Evolutionary conservation across 331 rosid species (phyloP).

Genomic region (Cucumis variabilis): DNA sequence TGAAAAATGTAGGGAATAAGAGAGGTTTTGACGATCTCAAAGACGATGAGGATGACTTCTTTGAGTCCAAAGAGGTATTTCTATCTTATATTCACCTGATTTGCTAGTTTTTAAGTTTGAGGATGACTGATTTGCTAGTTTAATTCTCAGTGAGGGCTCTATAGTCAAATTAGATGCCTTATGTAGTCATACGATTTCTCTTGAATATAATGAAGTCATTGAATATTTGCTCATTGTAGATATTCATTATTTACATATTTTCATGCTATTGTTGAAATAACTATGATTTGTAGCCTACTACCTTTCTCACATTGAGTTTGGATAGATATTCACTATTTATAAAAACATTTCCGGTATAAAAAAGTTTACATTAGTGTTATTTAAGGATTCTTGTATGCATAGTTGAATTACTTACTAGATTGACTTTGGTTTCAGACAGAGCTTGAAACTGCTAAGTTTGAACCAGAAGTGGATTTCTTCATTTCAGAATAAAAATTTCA

Average conservation of each 20-base stretch:
- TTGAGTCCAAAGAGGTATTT: no score
- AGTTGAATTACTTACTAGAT: neutral
- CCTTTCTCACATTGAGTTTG: neutral
- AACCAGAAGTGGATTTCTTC: slow-evolving; percentile 80
- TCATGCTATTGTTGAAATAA: neutral
- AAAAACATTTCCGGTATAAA: neutral
- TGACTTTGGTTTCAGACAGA: slow-evolving; percentile 59
- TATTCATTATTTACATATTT: slow-evolving; percentile 5
- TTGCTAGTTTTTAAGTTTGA: no score
- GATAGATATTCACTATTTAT: neutral
- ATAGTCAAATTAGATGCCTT: neutral
- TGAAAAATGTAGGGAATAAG: no score
- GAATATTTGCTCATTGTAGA: neutral
- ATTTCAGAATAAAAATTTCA: slow-evolving; percentile 71
- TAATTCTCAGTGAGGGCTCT: neutral
- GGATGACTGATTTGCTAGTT: no score
- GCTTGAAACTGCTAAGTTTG: slow-evolving; percentile 74
- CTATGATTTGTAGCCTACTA: neutral
- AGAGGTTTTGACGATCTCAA: no score
- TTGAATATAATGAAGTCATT: neutral
- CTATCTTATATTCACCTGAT: no score
- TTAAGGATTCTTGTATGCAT: neutral
- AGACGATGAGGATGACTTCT: no score
- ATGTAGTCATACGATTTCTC: neutral
- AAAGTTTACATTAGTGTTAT: neutral